phyloP scores from a whole-genome alignment of 495 filamentous ascomycete genomes.

The Tetracladium setigerum region DNA sequence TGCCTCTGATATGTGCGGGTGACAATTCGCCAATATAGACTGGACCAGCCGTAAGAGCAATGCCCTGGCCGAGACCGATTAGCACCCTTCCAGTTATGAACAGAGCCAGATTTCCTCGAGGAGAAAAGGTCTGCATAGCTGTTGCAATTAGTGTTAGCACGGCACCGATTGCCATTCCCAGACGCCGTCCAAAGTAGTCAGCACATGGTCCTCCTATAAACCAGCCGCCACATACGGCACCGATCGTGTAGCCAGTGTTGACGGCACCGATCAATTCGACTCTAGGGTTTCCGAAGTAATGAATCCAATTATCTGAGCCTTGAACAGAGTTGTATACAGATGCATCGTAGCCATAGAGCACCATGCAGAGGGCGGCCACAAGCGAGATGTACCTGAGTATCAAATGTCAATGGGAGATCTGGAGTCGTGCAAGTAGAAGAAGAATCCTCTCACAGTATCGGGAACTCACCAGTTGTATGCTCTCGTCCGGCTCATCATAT shows the following conservation, averaged over 20 bases:
- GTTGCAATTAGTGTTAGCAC: slow-evolving; percentile 49
- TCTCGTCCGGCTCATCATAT: neutral
- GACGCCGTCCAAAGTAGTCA: slow-evolving; percentile 48
- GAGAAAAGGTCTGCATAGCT: slow-evolving; percentile 53
- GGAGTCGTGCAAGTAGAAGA: too few relatives aligned
- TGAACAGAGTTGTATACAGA: slow-evolving; percentile 58
- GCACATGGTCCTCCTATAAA: slow-evolving; percentile 50
- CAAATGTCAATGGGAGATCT: too few relatives aligned
- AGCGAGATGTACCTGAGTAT: slow-evolving; percentile 48
- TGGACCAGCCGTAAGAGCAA: slow-evolving; percentile 45
- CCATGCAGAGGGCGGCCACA: slow-evolving; percentile 56
- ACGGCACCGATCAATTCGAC: slow-evolving; percentile 43
- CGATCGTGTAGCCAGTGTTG: slow-evolving; percentile 57
- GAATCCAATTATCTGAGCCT: slow-evolving; percentile 48
- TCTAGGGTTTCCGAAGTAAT: slow-evolving; percentile 42
- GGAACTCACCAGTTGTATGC: neutral
- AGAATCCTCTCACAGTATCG: neutral
- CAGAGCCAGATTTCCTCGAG: slow-evolving; percentile 44
- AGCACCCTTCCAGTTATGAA: slow-evolving; percentile 54
- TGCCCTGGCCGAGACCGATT: slow-evolving; percentile 56
- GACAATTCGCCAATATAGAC: slow-evolving; percentile 65
- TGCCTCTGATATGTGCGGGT: slow-evolving; percentile 48
- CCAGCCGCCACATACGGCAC: slow-evolving; percentile 53
- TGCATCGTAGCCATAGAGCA: slow-evolving; percentile 63
- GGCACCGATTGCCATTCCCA: slow-evolving; percentile 50